A percentile compares a stretch with the other conserved stretches of the same genome.
These are phyloP conservation scores for Penicillium sp. DNA, from an alignment of 2,329 filamentous ascomycete species.

Conservation along the genomic window DNA sequence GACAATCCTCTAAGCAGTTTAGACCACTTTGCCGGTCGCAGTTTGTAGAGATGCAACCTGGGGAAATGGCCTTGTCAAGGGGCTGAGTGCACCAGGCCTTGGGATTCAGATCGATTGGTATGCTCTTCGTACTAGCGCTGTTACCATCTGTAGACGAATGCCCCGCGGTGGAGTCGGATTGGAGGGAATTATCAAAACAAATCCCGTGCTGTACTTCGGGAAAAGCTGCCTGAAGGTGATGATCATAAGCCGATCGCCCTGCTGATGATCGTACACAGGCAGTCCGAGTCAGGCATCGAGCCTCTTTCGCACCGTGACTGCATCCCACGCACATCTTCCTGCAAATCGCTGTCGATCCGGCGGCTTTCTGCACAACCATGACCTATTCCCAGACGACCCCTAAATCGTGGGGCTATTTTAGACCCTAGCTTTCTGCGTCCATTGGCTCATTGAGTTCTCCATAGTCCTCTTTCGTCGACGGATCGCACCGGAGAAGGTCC, in stretches of 20 bases:
- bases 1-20: background rate
- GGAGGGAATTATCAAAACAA: background rate
- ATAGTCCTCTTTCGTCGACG: background rate
- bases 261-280: background rate
- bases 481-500: background rate
- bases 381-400: background rate
- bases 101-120: too few species aligned
- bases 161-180: background rate
- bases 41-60: background rate
- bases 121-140: too few species aligned
- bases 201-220: background rate
- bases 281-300: background rate
- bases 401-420: conserved; percentile 1
- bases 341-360: conserved; percentile 2
- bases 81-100: too few species aligned
- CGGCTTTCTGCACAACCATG: background rate
- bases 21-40: background rate
- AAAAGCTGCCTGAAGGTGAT: background rate
- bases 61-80: background rate
- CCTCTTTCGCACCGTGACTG: too few species aligned
- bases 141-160: background rate
- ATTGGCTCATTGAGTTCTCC: background rate
- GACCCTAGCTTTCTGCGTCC: background rate
- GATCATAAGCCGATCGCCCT: background rate
- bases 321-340: background rate